Conservation (phyloP, 2,329 filamentous ascomycete species). For the Shiraia sp. region DNA sequence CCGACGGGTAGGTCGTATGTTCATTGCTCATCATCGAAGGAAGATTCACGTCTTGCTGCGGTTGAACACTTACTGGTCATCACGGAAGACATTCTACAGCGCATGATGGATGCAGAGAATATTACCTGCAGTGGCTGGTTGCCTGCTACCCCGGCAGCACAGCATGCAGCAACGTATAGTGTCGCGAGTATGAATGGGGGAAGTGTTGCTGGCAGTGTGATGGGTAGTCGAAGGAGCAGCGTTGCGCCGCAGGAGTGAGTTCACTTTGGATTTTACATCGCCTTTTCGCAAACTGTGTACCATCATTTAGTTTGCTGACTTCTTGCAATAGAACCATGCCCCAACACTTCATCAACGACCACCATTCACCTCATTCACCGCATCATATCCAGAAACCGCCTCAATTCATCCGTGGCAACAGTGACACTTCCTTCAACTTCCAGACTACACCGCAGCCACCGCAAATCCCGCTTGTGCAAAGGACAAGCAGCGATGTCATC, state of each 20-base stretch:
- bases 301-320: neutral
- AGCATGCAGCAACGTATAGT: slow-evolving; percentile 33
- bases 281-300: slow-evolving; percentile 2
- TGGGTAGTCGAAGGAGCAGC: slow-evolving; percentile 30
- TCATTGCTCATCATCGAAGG: slow-evolving; percentile 40
- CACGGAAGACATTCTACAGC: slow-evolving; percentile 39
- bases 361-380: slow-evolving; percentile 21
- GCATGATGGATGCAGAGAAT: slow-evolving; percentile 37
- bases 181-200: slow-evolving; percentile 17
- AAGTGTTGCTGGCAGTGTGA: slow-evolving; percentile 17
- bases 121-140: slow-evolving; percentile 43
- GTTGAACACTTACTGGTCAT: slow-evolving; percentile 42
- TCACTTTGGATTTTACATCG: neutral
- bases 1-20: slow-evolving; percentile 39
- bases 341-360: slow-evolving; percentile 18
- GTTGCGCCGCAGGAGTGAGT: slow-evolving; percentile 32
- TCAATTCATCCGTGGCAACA: slow-evolving; percentile 23
- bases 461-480: slow-evolving; percentile 15
- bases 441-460: slow-evolving; percentile 12
- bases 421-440: slow-evolving; percentile 21
- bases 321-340: slow-evolving; percentile 1
- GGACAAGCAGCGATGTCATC: slow-evolving; percentile 35
- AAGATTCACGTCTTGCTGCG: slow-evolving; percentile 34
- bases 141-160: slow-evolving; percentile 36
- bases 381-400: slow-evolving; percentile 23